Percentiles rank a stretch among this genome's conserved stretches.
Conservation (phyloP, 805 yeast genomes). For the Hanseniaspora thailandica region DNA sequence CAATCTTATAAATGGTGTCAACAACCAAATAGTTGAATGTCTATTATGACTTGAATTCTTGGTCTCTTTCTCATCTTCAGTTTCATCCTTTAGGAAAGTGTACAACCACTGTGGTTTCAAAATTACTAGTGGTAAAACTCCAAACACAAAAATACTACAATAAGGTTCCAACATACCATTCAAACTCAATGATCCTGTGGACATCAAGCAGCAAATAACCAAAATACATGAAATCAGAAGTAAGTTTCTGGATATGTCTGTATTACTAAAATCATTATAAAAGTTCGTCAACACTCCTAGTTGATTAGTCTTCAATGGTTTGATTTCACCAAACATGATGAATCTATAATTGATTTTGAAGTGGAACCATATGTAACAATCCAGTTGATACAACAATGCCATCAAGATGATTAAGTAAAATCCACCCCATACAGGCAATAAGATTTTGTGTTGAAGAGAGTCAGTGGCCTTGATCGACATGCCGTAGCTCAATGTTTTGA, state of each 20-base stretch:
- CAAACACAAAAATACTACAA: slow-evolving; percentile 48
- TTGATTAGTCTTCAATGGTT: slow-evolving; percentile 23
- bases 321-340: slow-evolving; percentile 66
- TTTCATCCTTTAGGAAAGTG: slow-evolving; percentile 14
- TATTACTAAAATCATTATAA: slow-evolving; percentile 30
- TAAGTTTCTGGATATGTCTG: slow-evolving; percentile 35
- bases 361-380: slow-evolving; percentile 60
- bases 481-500: slow-evolving; percentile 45
- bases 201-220: slow-evolving; percentile 45
- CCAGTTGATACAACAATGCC: slow-evolving; percentile 50
- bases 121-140: slow-evolving; percentile 33
- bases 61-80: background rate
- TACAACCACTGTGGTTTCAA: slow-evolving; percentile 44
- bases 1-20: slow-evolving; percentile 59
- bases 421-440: slow-evolving; percentile 90
- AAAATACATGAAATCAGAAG: slow-evolving; percentile 52
- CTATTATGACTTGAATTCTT: background rate
- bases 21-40: slow-evolving; percentile 43
- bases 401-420: slow-evolving; percentile 57
- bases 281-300: slow-evolving; percentile 16
- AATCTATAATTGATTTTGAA: slow-evolving; percentile 80
- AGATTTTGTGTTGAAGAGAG: slow-evolving; percentile 32
- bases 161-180: slow-evolving; percentile 73
- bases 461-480: slow-evolving; percentile 31
- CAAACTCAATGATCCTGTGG: slow-evolving; percentile 64